Conservation (phyloP, 129 eudicot species). For the Helichrysum umbraculigerum region DNA sequence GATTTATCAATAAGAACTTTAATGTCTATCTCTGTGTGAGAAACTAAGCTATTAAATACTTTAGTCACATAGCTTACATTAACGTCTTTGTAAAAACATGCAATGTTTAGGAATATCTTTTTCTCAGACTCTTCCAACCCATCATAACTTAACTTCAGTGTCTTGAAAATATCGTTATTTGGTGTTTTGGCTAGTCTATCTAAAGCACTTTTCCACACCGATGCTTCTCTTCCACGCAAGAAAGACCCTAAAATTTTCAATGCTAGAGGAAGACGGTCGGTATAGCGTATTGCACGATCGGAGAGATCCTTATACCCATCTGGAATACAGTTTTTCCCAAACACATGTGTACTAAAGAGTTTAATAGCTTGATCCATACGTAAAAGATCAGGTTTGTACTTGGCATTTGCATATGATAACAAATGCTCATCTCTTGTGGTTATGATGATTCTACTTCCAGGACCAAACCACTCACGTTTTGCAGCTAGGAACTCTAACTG, state of each 20-base stretch:
- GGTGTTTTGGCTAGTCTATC: neutral
- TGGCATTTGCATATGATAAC: neutral
- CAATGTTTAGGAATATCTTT: too few relatives aligned
- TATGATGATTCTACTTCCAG: neutral
- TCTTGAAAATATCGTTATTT: too few relatives aligned
- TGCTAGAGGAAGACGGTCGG: neutral
- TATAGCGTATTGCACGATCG: neutral
- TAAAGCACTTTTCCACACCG: neutral
- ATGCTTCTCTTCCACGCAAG: neutral
- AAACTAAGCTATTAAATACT: too few relatives aligned
- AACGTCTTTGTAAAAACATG: too few relatives aligned
- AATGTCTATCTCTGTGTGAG: too few relatives aligned
- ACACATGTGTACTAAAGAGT: neutral
- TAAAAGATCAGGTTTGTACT: neutral
- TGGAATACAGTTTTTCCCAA: neutral
- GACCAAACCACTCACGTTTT: neutral
- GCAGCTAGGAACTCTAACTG: conserved; percentile 1
- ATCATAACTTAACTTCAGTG: too few relatives aligned
- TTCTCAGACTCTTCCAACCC: too few relatives aligned
- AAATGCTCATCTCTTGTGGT: neutral
- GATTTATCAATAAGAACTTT: too few relatives aligned
- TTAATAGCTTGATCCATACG: neutral
- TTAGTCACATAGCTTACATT: too few relatives aligned
- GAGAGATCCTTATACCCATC: neutral
- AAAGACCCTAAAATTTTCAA: conserved; percentile 1